Evolutionary conservation across 768 basidiomycete genomes (phyloP).

Genomic region (Tricholoma sp.): DNA sequence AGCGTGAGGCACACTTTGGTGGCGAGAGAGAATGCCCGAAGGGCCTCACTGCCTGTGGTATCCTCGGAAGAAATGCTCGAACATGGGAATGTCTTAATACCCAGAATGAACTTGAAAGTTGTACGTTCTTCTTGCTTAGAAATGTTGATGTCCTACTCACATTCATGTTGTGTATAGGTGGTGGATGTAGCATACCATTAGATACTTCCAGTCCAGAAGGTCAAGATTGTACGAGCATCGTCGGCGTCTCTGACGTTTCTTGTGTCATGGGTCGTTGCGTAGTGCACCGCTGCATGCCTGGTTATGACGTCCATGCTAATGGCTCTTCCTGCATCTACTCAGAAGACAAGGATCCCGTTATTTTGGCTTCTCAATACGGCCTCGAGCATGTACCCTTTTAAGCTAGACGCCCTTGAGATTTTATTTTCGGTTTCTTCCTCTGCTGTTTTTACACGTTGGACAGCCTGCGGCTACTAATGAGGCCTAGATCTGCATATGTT

Average conservation of each 20-base stretch:
- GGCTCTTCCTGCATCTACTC: conserved; percentile 22
- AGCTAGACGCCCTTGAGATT: not conserved
- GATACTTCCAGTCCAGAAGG: conserved; percentile 27
- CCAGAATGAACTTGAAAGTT: conserved; percentile 45
- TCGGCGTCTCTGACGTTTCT: conserved; percentile 43
- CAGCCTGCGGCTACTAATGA: too few relatives aligned
- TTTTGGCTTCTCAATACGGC: conserved; percentile 25
- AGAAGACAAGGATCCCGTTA: conserved; percentile 17
- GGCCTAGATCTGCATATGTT: not conserved
- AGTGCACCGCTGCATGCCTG: conserved; percentile 40
- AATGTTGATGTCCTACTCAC: not conserved
- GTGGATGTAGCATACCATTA: conserved; percentile 38
- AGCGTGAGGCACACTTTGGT: conserved; percentile 23
- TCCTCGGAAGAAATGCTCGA: conserved; percentile 30
- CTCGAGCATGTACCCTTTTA: conserved; percentile 16
- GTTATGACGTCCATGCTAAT: conserved; percentile 24
- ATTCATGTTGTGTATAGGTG: conserved; percentile 29
- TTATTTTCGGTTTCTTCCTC: not conserved
- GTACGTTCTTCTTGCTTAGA: conserved; percentile 25
- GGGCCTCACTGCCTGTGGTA: conserved; percentile 38
- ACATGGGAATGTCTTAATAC: conserved; percentile 50
- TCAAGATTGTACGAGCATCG: conserved; percentile 44
- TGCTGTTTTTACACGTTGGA: not conserved
- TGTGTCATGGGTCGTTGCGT: conserved; percentile 39
- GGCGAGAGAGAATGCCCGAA: conserved; percentile 28